Conservation (phyloP, 495 filamentous ascomycete genomes). For the Hypoxylon subgilvum region DNA sequence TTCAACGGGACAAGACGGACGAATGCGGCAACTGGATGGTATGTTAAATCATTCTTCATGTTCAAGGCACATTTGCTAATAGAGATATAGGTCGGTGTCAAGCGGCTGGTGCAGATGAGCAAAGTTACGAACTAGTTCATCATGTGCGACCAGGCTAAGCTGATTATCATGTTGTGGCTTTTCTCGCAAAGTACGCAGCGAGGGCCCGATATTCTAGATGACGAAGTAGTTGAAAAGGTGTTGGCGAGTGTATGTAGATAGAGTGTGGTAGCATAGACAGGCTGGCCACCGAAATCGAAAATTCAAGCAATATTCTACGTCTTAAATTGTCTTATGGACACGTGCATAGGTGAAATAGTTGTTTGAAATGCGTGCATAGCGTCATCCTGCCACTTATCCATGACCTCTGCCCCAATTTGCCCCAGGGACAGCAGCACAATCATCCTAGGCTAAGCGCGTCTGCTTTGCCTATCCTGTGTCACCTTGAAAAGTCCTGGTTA, state of each 20-base stretch:
- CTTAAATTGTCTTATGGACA: too few relatives aligned
- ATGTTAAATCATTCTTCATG: slow-evolving; percentile 47
- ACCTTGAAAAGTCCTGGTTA: too few relatives aligned
- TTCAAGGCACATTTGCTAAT: slow-evolving; percentile 32
- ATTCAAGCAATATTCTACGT: slow-evolving; percentile 11
- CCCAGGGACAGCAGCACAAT: too few relatives aligned
- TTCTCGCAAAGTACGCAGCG: neutral
- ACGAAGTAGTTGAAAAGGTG: slow-evolving; percentile 26
- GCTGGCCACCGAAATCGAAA: slow-evolving; percentile 25
- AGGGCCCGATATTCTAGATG: slow-evolving; percentile 1
- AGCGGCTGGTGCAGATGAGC: slow-evolving; percentile 91
- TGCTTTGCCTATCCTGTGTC: too few relatives aligned
- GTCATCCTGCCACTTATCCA: too few relatives aligned
- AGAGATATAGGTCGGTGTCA: slow-evolving; percentile 77
- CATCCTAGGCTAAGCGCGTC: too few relatives aligned
- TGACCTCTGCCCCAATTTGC: too few relatives aligned
- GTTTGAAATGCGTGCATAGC: too few relatives aligned
- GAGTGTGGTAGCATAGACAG: slow-evolving; percentile 32
- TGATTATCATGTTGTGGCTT: neutral
- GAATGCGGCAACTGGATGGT: slow-evolving; percentile 98
- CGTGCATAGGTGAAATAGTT: too few relatives aligned
- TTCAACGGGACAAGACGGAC: slow-evolving; percentile 79
- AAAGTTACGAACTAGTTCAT: slow-evolving; percentile 62
- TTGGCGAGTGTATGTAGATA: slow-evolving; percentile 28
- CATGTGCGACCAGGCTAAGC: neutral